Percentiles rank a stretch among this genome's conserved stretches.
Evolutionary conservation across 371 early-diverging fungal genomes (phyloP).

Genomic region (Blastocladiella emersonii): DNA sequence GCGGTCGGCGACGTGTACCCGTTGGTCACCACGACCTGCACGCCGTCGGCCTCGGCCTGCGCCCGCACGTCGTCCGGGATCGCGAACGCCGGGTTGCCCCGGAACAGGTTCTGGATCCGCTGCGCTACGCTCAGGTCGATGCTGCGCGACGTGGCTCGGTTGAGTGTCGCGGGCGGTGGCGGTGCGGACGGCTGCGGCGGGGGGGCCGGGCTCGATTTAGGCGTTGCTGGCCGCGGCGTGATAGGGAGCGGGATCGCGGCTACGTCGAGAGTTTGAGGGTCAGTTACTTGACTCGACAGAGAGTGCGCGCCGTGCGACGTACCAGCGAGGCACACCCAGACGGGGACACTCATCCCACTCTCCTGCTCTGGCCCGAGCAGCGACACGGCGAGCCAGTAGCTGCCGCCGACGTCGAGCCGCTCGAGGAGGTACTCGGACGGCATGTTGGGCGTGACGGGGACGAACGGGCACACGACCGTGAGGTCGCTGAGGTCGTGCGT

Average conservation of each 20-base stretch:
- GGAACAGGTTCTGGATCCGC: background rate
- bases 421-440: background rate
- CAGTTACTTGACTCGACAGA: background rate
- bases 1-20: background rate
- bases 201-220: background rate
- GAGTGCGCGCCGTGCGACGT: too few species aligned
- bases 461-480: background rate
- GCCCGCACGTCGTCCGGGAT: background rate
- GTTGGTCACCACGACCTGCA: background rate
- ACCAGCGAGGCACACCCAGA: slow-evolving; percentile 5
- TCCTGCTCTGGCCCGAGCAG: slow-evolving; percentile 3
- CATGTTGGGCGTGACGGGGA: background rate
- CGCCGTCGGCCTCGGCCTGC: background rate
- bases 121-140: slow-evolving; percentile 1
- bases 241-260: background rate
- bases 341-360: background rate
- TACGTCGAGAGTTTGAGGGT: background rate
- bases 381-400: slow-evolving; percentile 3
- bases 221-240: background rate
- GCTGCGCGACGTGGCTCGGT: background rate
- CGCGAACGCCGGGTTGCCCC: slow-evolving; percentile 3
- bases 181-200: background rate
- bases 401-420: slow-evolving; percentile 1
- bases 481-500: background rate
- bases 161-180: background rate